Evolutionary conservation across 2,329 filamentous ascomycete genomes (phyloP).

Genomic region (Torrubiellomyces zombiae): DNA sequence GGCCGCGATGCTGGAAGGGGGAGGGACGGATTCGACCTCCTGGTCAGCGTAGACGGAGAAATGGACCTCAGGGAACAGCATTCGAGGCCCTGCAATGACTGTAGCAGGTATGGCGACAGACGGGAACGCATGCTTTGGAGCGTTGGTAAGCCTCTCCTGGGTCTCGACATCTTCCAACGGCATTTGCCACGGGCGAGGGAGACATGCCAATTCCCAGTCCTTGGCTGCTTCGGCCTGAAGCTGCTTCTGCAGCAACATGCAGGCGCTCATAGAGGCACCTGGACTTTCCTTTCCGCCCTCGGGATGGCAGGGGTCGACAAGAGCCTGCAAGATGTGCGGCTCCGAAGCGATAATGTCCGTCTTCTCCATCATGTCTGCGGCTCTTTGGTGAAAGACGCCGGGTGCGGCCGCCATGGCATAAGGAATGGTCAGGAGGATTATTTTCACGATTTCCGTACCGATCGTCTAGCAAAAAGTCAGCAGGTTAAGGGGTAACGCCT

Average conservation of each 20-base stretch:
- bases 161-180: constrained; percentile 42
- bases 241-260: constrained; percentile 73
- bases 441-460: constrained; percentile 81
- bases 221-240: constrained; percentile 59
- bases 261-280: constrained; percentile 49
- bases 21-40: constrained; percentile 77
- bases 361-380: constrained; percentile 69
- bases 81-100: constrained; percentile 55
- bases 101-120: constrained; percentile 57
- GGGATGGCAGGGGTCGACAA: constrained; percentile 71
- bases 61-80: constrained; percentile 83
- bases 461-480: constrained; percentile 31
- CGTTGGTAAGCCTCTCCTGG: constrained; percentile 40
- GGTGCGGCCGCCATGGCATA: constrained; percentile 69
- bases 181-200: constrained; percentile 53
- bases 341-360: constrained; percentile 89
- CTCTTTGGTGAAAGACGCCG: constrained; percentile 53
- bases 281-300: constrained; percentile 46
- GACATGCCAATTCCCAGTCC: constrained; percentile 56
- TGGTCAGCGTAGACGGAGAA: constrained; percentile 84
- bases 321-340: constrained; percentile 64
- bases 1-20: constrained; percentile 57
- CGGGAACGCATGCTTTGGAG: constrained; percentile 64
- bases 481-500: not conserved
- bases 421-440: constrained; percentile 86